phyloP scores from a whole-genome alignment of 805 yeast species.

The Metschnikowia aberdeeniae region DNA sequence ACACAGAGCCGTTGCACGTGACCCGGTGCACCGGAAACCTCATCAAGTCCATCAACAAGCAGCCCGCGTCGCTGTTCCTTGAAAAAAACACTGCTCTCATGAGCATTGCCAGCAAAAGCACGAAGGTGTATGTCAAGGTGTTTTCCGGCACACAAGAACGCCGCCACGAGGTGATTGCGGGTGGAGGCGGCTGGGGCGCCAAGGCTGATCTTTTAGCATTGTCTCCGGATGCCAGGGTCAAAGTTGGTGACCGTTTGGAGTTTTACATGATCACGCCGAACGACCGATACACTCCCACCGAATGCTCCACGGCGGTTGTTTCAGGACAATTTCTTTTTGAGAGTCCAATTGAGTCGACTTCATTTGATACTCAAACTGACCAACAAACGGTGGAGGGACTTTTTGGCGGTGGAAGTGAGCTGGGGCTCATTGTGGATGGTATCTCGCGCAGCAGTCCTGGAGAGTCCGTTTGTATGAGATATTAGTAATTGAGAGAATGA shows the following conservation, averaged over 20 bases:
- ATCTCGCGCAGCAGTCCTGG: conserved; percentile 17
- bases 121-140: conserved; percentile 38
- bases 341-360: conserved; percentile 29
- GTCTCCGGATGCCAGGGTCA: conserved; percentile 50
- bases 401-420: conserved; percentile 19
- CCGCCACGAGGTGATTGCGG: conserved; percentile 57
- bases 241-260: conserved; percentile 44
- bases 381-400: conserved; percentile 11
- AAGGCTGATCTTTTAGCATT: conserved; percentile 62
- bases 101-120: conserved; percentile 39
- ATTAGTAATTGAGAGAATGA: neutral
- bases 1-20: conserved; percentile 31
- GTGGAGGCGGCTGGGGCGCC: conserved; percentile 77
- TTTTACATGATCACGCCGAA: conserved; percentile 44
- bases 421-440: conserved; percentile 12
- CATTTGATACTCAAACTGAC: conserved; percentile 12
- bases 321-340: conserved; percentile 23
- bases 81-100: conserved; percentile 42
- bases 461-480: conserved; percentile 6
- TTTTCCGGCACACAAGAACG: conserved; percentile 9
- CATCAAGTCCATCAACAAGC: conserved; percentile 50
- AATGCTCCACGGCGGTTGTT: conserved; percentile 4
- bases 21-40: conserved; percentile 55
- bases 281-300: conserved; percentile 18
- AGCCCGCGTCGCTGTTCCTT: conserved; percentile 55